Conservation (phyloP, 108 stramenopile genomes). For the Skeletonema marinoi region DNA sequence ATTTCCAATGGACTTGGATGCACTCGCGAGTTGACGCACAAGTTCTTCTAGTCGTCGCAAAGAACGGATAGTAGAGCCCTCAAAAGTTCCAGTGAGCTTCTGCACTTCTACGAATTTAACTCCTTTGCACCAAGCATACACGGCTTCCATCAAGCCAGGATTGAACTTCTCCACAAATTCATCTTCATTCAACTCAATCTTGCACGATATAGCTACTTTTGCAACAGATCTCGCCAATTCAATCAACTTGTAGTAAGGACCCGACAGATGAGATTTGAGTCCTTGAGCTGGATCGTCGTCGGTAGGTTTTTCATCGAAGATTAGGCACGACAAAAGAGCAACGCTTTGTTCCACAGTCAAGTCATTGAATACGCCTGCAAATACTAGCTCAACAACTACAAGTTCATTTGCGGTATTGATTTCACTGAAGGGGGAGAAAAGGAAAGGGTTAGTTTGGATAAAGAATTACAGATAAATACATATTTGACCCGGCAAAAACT, state of each 20-base stretch:
- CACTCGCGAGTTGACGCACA: constrained; percentile 93
- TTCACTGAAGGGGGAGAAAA: constrained; percentile 45
- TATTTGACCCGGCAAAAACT: not conserved
- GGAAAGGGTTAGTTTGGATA: not conserved
- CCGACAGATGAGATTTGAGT: constrained; percentile 72
- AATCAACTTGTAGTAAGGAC: constrained; percentile 81
- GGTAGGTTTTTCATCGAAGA: constrained; percentile 82
- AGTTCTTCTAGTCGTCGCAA: constrained; percentile 97
- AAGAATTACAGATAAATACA: not conserved
- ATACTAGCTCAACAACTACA: constrained; percentile 95
- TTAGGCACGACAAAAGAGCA: constrained; percentile 92
- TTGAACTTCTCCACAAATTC: constrained; percentile 90
- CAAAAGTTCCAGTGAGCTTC: constrained; percentile 94
- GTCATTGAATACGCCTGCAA: constrained; percentile 96
- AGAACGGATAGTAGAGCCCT: constrained; percentile 97
- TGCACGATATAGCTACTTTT: constrained; percentile 83
- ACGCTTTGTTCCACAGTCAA: constrained; percentile 91
- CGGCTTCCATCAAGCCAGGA: constrained; percentile 97
- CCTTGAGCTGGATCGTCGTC: constrained; percentile 80
- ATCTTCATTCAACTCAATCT: constrained; percentile 89
- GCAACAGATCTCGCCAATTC: constrained; percentile 88
- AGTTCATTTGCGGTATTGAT: constrained; percentile 98
- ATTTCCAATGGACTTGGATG: constrained; percentile 94
- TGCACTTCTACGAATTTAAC: constrained; percentile 96
- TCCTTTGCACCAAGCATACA: constrained; percentile 97